phyloP scores from a whole-genome alignment of 495 filamentous ascomycete genomes.

The Zalerion maritima region DNA sequence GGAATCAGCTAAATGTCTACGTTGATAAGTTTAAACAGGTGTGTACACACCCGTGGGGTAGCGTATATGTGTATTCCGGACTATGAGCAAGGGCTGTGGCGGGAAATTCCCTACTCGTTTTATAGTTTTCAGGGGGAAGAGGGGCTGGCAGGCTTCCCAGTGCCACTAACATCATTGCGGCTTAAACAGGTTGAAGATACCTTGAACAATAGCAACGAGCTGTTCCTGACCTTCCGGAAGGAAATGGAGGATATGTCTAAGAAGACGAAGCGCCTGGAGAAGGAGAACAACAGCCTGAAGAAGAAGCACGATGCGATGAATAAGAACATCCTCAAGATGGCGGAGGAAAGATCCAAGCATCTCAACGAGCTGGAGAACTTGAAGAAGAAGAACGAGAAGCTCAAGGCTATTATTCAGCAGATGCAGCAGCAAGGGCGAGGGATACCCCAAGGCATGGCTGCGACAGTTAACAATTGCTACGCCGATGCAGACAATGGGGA shows the following conservation, averaged over 20 bases:
- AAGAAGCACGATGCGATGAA: slow-evolving; percentile 90
- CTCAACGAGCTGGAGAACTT: slow-evolving; percentile 67
- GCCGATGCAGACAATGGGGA: slow-evolving; percentile 30
- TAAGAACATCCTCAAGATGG: slow-evolving; percentile 94
- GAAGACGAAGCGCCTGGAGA: slow-evolving; percentile 94
- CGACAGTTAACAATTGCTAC: slow-evolving; percentile 38
- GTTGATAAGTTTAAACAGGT: slow-evolving; percentile 99
- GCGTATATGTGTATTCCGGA: too few relatives aligned
- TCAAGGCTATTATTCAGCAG: slow-evolving; percentile 81
- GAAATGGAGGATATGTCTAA: slow-evolving; percentile 99
- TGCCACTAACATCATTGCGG: slow-evolving; percentile 1
- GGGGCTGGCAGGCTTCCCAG: neutral
- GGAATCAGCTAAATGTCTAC: slow-evolving; percentile 94
- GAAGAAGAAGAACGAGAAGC: slow-evolving; percentile 79
- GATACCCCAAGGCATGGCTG: slow-evolving; percentile 40
- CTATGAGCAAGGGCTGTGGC: too few relatives aligned
- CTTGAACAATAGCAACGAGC: slow-evolving; percentile 94
- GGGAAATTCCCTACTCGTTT: too few relatives aligned
- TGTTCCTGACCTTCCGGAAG: slow-evolving; percentile 94
- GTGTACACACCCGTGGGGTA: slow-evolving; percentile 31
- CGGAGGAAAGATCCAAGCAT: slow-evolving; percentile 76
- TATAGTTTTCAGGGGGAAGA: too few relatives aligned
- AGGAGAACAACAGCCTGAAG: slow-evolving; percentile 83
- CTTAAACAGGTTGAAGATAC: slow-evolving; percentile 82
- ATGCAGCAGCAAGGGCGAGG: slow-evolving; percentile 87